Evolutionary conservation across 2,329 filamentous ascomycete species (phyloP), one percentile per base, ranked within the genome.

Genomic region (Nothophaeocryptopus gaeumannii): DNA sequence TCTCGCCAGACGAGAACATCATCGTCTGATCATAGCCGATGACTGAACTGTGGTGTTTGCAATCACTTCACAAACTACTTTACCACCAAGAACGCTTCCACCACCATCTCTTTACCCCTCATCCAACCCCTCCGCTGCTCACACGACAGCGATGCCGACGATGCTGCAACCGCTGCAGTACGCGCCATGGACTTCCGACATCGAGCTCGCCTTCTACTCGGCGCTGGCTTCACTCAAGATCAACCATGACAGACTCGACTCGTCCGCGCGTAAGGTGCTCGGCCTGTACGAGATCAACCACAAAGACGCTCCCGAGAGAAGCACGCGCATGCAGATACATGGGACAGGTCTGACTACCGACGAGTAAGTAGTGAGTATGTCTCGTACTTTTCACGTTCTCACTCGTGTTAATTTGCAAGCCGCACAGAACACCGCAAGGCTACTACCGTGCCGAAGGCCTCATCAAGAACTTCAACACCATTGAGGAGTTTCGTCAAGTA

Each of bases 221-320:
- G 85, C 89, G 5, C 81, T 99, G n/a, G 93, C 95, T 52, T 83
- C 86, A 5, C 87, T 86, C 59, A 99, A 99, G 74, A 89, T 99
- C 67, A 90, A 97, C 69, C 86, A 95, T 79, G 93, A 96, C 74
- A 96, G 91, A 73, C 88, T 99, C 44, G 88, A 96, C 74, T 92
- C 95, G 70, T 95, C 91, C 8, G 88, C 90, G 16, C 87, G 92
- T 38, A 85, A 86, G 53, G 80, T 97, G 2, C 78, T 95, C 29
- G 93, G 93, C 3, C 74, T 96, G 37, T 99, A 99, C 69, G 89
- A 96, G 71, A 83, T 93, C 59, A 86, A 86, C 37, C 76, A 83
- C 9, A 76, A 78, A 36, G 86, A 89, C 60, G 73, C 83, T 34
- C 83, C 88, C 0, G 84, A 86, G 60, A 79, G 85, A 47, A 93